Conservation (phyloP, 192 early-diverging fungal species). For the Coemansia sp. region DNA sequence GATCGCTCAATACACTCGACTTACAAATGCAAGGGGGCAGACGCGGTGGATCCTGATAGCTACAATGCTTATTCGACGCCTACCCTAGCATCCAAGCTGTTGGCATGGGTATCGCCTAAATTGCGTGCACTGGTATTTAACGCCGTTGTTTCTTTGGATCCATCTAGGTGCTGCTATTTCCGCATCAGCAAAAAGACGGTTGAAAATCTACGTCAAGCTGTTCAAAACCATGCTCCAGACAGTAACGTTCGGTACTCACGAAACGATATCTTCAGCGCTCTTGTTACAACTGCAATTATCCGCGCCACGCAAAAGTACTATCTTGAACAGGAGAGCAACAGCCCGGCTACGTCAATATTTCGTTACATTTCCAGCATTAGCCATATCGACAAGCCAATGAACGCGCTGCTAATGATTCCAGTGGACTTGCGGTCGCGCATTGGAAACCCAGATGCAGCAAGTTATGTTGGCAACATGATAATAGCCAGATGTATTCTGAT, state of each 20-base stretch:
- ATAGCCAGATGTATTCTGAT: background rate
- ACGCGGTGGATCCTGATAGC: background rate
- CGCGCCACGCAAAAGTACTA: background rate
- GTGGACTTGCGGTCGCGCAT: slow-evolving; percentile 1
- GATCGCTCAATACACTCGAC: background rate
- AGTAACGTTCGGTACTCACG: background rate
- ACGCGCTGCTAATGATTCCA: background rate
- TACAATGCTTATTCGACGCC: background rate
- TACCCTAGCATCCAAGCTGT: background rate
- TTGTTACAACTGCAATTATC: slow-evolving; percentile 12
- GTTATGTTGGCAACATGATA: background rate
- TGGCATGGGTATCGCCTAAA: slow-evolving; percentile 20
- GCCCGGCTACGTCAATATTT: background rate
- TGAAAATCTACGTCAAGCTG: background rate
- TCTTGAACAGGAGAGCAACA: background rate
- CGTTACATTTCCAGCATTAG: background rate
- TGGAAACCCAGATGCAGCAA: background rate
- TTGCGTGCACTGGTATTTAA: background rate
- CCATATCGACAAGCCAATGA: background rate
- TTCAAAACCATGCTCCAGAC: background rate
- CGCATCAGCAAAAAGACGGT: background rate
- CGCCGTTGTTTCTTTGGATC: background rate
- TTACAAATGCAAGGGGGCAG: background rate
- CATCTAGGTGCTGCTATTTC: background rate
- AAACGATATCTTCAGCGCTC: slow-evolving; percentile 26